Evolutionary conservation across 129 eudicot genomes (phyloP), one percentile per base, ranked within the genome.

Genomic region (Centella asiatica): DNA sequence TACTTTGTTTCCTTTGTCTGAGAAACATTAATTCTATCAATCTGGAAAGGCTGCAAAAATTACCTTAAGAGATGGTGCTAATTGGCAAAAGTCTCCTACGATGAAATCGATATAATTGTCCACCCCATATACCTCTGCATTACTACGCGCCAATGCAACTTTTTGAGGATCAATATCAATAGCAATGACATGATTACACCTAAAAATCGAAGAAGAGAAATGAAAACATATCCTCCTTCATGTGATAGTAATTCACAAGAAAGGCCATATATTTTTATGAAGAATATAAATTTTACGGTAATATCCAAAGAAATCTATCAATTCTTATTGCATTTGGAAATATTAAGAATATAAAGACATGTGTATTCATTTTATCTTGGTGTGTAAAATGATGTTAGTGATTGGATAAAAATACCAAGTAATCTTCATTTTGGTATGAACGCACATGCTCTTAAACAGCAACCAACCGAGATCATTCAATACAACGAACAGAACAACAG

Each of bases 121-220:
- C 66, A 83, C 88, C 28, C 95, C 95, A n/a, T 87, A 87, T 26
- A 83, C 68, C 73, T 75, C 78, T 14, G 95, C 87, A 61, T 87
- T 87, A 67, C 74, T 65, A 53, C 15, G 31, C 25, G 90, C 95
- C 79, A 83, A 68, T 18, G 76, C 88, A 73, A 83, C 77, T 74
- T 78, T 87, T 46, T 45, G 69, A 57, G 95, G 88, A 71, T 87
- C 90, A 44, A 87, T 74, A 70, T 83, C 90, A 49, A 87, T 69
- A 10, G 95, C 90, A 68, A 87, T 45, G 54, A 87, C 95, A 69
- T 76, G 95, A 68, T 74, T 71, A 11, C 95, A 76, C 87, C 95
- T 87, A 65, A 39, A 72, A 65, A 27, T 32, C 10, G 2, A 37
- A 57, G 50, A 51, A 28, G 20, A 11, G 31, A 58, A 58, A 29